Conservation (phyloP, 2,329 filamentous ascomycete species). For the Colletotrichum phormii region DNA sequence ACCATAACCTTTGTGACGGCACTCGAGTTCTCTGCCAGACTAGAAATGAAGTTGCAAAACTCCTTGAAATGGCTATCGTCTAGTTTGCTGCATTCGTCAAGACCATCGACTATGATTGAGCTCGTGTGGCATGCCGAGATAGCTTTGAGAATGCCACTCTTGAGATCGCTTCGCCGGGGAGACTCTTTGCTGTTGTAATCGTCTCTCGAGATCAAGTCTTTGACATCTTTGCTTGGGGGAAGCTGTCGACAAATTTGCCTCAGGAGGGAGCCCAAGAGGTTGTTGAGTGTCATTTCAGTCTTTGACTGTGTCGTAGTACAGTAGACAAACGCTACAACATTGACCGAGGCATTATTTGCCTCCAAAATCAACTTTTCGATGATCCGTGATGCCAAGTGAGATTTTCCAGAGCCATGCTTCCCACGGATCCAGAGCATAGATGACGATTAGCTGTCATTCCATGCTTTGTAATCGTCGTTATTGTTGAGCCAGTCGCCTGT, state of each 20-base stretch:
- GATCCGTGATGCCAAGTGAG: neutral
- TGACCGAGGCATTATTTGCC: neutral
- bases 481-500: neutral
- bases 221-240: neutral
- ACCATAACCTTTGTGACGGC: neutral
- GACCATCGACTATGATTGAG: conserved; percentile 13
- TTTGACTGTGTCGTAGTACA: conserved; percentile 15
- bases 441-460: neutral
- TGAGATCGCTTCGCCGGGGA: conserved; percentile 1
- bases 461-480: neutral
- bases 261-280: conserved; percentile 6
- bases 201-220: neutral
- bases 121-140: neutral
- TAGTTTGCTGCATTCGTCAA: conserved; percentile 14
- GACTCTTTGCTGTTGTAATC: neutral
- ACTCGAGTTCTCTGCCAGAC: neutral
- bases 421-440: conserved; percentile 7
- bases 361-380: neutral
- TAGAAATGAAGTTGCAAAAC: neutral
- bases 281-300: conserved; percentile 3
- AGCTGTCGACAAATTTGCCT: conserved; percentile 4
- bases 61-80: conserved; percentile 1
- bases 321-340: conserved; percentile 1
- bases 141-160: neutral
- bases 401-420: conserved; percentile 13